Evolutionary conservation across 2,329 filamentous ascomycete species (phyloP), one percentile per base, ranked within the genome.

Genomic region (Lithohypha guttulata): DNA sequence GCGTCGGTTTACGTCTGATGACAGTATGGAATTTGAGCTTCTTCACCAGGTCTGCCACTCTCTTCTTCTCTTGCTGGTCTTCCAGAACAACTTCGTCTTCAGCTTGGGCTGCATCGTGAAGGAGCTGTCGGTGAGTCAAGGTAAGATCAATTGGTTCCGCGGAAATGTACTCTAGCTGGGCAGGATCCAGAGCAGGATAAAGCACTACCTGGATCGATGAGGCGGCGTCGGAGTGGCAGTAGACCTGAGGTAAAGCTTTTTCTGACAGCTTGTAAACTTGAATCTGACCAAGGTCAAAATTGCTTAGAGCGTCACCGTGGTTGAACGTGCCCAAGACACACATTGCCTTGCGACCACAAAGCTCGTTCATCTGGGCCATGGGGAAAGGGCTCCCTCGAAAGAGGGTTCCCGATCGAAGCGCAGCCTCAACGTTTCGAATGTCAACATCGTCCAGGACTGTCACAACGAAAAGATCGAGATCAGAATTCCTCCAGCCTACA

Each of bases 131-230:
- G 23, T 42, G 5, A 3, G 23, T 32, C 31, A 42, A 19, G 2
- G 39, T 36, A 5, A 42, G 39, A 22, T 35, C 25, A 19, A 98
- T 96, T 0, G 91, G 89, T 19, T 77, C 75, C 14, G 95, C 68
- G 1, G 91, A 98, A 51, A 96, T 81, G 59, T 96, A 98, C 60
- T 98, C 89, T 91, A 98, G 96, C 40, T 79, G 75, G 21, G 73
- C 77, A 0, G 91, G 89, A 41, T 81, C 74, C 1, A 91, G 91
- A 32, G 87, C 73, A 52, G 94, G 79, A 60, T 93, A 98, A 42
- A 93, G 70, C 42, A 96, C 82, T 30, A 95, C 74, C 56, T 98
- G 91, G 31, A 93, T 75, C 31, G 79, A 84, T 14, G 81, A 69
- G 4, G 77, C 76, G 45, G 74, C 73, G 33, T 78, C 71, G 42